Conservation (phyloP, 2,329 filamentous ascomycete genomes). For the Pseudodiploospora longispora region DNA sequence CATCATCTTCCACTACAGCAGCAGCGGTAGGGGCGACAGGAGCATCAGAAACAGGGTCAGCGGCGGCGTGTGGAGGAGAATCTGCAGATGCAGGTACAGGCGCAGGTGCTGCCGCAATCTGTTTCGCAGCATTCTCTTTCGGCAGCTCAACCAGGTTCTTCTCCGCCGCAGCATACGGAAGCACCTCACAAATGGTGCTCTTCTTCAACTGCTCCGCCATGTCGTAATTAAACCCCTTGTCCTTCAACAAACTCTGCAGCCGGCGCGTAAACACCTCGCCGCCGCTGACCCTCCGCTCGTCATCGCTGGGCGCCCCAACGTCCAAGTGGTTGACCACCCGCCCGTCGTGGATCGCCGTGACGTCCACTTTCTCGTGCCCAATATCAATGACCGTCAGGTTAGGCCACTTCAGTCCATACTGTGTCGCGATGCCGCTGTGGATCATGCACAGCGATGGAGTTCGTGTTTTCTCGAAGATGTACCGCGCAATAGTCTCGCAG, state of each 20-base stretch:
- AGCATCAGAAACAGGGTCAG: conserved; percentile 19
- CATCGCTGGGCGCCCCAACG: conserved; percentile 48
- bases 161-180: conserved; percentile 44
- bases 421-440: conserved; percentile 78
- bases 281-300: conserved; percentile 53
- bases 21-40: conserved; percentile 30
- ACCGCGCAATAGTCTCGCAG: conserved; percentile 80
- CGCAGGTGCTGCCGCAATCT: conserved; percentile 18
- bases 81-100: conserved; percentile 16
- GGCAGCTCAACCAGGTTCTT: conserved; percentile 42
- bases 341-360: conserved; percentile 84
- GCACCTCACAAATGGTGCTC: conserved; percentile 58
- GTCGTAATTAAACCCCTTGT: conserved; percentile 51
- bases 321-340: conserved; percentile 59
- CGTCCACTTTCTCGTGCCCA: conserved; percentile 83
- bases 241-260: conserved; percentile 57
- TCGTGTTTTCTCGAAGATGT: conserved; percentile 96
- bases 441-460: conserved; percentile 86
- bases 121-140: conserved; percentile 28
- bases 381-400: conserved; percentile 86
- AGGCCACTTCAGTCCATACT: conserved; percentile 69
- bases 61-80: conserved; percentile 15
- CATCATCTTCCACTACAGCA: conserved; percentile 24
- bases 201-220: conserved; percentile 66
- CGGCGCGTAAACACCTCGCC: conserved; percentile 79